These are phyloP conservation scores for Amanita subjunquillea DNA, from an alignment of 768 basidiomycete species.

Conservation along the genomic window DNA sequence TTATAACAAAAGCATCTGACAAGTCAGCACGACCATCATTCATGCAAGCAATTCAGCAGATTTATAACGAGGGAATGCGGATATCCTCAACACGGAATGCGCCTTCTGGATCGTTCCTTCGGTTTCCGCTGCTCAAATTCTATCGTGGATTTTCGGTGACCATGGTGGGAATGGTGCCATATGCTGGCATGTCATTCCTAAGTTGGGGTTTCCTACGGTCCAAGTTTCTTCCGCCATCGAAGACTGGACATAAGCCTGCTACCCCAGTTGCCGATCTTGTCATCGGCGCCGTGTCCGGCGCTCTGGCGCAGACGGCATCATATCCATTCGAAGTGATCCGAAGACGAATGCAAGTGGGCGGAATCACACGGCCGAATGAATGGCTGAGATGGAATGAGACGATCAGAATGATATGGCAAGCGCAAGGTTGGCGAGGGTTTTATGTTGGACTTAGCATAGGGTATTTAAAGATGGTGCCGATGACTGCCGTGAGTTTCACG, in stretches of 20 bases:
- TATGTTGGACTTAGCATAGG: slow-evolving; percentile 88
- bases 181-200: slow-evolving; percentile 91
- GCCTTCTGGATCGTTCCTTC: slow-evolving; percentile 33
- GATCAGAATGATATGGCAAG: slow-evolving; percentile 48
- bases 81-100: slow-evolving; percentile 13
- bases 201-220: slow-evolving; percentile 77
- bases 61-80: slow-evolving; percentile 57
- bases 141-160: slow-evolving; percentile 98
- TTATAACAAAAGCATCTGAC: slow-evolving; percentile 40
- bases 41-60: slow-evolving; percentile 42
- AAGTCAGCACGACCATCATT: slow-evolving; percentile 35
- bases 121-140: slow-evolving; percentile 76
- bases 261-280: slow-evolving; percentile 55
- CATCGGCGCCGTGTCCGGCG: slow-evolving; percentile 82
- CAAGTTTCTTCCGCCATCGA: slow-evolving; percentile 37
- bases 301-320: slow-evolving; percentile 77
- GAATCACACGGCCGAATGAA: slow-evolving; percentile 63
- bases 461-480: slow-evolving; percentile 89
- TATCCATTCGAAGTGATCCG: slow-evolving; percentile 95
- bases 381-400: slow-evolving; percentile 81
- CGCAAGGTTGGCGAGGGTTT: slow-evolving; percentile 78
- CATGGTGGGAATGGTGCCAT: slow-evolving; percentile 86
- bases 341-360: slow-evolving; percentile 91
- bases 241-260: slow-evolving; percentile 24
- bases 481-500: slow-evolving; percentile 88